These are phyloP conservation scores for Citrus medica DNA, from an alignment of 345 rosid species.

Conservation along the genomic window DNA sequence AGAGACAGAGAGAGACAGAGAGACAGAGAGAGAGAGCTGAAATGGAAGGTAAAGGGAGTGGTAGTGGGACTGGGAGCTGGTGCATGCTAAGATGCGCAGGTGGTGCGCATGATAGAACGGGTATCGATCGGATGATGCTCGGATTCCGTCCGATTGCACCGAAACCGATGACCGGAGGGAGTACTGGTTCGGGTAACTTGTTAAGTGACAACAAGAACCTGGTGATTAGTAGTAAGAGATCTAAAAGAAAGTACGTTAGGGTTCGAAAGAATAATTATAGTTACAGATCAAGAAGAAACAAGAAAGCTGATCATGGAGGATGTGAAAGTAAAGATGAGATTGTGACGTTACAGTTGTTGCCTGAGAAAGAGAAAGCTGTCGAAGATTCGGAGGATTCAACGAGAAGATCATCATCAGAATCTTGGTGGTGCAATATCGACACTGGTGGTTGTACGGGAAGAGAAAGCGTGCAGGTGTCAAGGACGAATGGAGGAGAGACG, in stretches of 20 bases:
- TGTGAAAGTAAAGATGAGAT: slow-evolving; percentile 13
- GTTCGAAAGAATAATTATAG: slow-evolving; percentile 38
- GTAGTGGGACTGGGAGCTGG: slow-evolving; percentile 1
- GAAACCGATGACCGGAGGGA: slow-evolving; percentile 46
- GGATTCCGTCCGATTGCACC: slow-evolving; percentile 92
- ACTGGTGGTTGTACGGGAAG: slow-evolving; percentile 9
- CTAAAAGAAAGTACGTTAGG: slow-evolving; percentile 75
- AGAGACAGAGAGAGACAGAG: slow-evolving; percentile 1
- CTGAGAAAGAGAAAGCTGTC: slow-evolving; percentile 32
- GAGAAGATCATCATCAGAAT: slow-evolving; percentile 8
- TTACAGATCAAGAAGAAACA: slow-evolving; percentile 21
- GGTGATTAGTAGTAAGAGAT: slow-evolving; percentile 31
- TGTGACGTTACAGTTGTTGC: slow-evolving; percentile 57
- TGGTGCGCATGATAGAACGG: slow-evolving; percentile 34
- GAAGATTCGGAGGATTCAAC: slow-evolving; percentile 11
- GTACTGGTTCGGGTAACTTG: slow-evolving; percentile 7
- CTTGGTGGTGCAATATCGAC: slow-evolving; percentile 21
- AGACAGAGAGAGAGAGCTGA: slow-evolving; percentile 5
- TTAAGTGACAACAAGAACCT: slow-evolving; percentile 16
- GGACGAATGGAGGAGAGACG: slow-evolving; percentile 5
- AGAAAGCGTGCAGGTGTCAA: background rate
- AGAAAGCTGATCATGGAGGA: background rate
- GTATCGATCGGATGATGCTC: slow-evolving; percentile 59
- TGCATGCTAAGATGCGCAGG: slow-evolving; percentile 21
- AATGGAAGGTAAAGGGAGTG: slow-evolving; percentile 23